A percentile compares a stretch with the other conserved stretches of the same genome.
phyloP scores from a whole-genome alignment of 2,329 filamentous ascomycete genomes.

The Fonsecaea pugnacius region DNA sequence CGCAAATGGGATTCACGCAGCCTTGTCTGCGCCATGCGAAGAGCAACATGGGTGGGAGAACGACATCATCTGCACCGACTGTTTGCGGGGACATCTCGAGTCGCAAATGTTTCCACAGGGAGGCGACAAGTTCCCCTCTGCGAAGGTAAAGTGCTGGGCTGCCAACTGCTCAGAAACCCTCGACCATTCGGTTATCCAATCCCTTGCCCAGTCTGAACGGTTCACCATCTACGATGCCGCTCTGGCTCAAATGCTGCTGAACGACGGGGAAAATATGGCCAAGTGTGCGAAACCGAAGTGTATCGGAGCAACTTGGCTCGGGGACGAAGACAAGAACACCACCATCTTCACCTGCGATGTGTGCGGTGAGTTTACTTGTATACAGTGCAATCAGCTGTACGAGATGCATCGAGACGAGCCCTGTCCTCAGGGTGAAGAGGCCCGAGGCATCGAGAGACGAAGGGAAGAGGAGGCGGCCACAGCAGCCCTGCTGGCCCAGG shows the following conservation, averaged over 20 bases:
- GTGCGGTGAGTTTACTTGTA: conserved; percentile 12
- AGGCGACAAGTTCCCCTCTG: conserved; percentile 20
- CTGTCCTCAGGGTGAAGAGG: conserved; percentile 21
- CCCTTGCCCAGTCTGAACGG: background rate
- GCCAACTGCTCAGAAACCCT: conserved; percentile 16
- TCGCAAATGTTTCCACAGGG: conserved; percentile 25
- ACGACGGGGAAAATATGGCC: conserved; percentile 18
- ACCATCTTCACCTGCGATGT: conserved; percentile 14
- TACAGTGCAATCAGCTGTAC: conserved; percentile 25
- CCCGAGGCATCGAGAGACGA: conserved; percentile 1
- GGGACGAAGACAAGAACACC: conserved; percentile 17
- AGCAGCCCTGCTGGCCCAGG: conserved; percentile 15
- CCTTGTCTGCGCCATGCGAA: conserved; percentile 3
- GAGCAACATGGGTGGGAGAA: conserved; percentile 20
- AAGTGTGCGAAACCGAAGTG: conserved; percentile 16
- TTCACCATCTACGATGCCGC: conserved; percentile 21
- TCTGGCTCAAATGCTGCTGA: conserved; percentile 13
- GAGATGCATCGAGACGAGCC: conserved; percentile 18
- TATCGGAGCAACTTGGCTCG: conserved; percentile 17
- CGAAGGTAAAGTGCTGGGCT: conserved; percentile 24
- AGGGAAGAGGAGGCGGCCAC: conserved; percentile 20
- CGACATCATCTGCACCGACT: conserved; percentile 24
- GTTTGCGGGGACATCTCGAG: conserved; percentile 18
- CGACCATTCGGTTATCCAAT: conserved; percentile 9
- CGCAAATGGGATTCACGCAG: conserved; percentile 12